Evolutionary conservation across 768 basidiomycete species (phyloP), one percentile per base, ranked within the genome.

Genomic region (Cyclocybe aegerita): DNA sequence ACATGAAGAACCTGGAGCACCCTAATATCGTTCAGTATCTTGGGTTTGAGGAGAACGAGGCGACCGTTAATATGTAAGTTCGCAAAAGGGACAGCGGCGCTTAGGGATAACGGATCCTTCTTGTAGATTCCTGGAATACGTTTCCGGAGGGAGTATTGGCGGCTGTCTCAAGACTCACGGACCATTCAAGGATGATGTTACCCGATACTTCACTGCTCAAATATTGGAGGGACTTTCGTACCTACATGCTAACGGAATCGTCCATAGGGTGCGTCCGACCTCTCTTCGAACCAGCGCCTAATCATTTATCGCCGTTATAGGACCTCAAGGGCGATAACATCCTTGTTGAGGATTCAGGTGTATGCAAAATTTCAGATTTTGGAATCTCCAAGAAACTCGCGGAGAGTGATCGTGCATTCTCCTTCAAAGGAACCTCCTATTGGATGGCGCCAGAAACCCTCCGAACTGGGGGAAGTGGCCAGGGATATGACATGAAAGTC

Each of bases 401-500:
- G 47, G 82, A 90, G 56, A 79, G 81, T 42, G 70, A 78, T 23
- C 56, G 63, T 41, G 85, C 83, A 43, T 77, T 73, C 39, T 92
- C 92, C 1, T 80, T 79, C 86, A 86, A 85, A 68, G 95, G 95
- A 5, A 94, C 93, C 0, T 82, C 90, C 10, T 94, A 88, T 64
- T 98, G 94, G 92, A 96, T 97, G 93, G 93, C 94, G 1, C 94
- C 93, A 0, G 94, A 91, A 70, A 83, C 92, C 31, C 68, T 91
- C 11, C 78, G 85, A 54, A 77, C 82, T 44, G 79, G 82, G 53
- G 77, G 79, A 54, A 79, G 23, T 5, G 23, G 23, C 23, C 23
- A 81, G 46, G 92, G 92, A 0, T 98, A 98, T 66, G 88, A 88
- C 58, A 83, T 82, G n/a, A 98, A 98, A 65, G 85, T 96, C 40